Percentiles rank a stretch among this genome's conserved stretches.
These are phyloP conservation scores for Hypoxylon sp. DNA, from an alignment of 2,329 filamentous ascomycete species.

Conservation along the genomic window DNA sequence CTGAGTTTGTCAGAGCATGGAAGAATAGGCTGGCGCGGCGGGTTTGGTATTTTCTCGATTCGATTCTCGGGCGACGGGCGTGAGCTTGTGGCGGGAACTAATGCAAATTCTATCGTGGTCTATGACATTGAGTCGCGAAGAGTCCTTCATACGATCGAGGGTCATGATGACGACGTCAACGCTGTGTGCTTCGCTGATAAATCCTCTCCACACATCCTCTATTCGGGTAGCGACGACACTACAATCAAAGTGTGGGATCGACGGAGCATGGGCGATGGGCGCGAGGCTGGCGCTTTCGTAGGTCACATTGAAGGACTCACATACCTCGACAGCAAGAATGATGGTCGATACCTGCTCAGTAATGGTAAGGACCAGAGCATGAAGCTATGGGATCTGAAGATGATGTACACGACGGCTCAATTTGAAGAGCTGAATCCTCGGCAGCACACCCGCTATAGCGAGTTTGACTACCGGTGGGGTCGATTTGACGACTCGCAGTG, in stretches of 20 bases:
- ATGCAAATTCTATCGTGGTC: slow-evolving; percentile 82
- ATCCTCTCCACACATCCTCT: slow-evolving; percentile 90
- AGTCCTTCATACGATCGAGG: slow-evolving; percentile 79
- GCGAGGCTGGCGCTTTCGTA: slow-evolving; percentile 75
- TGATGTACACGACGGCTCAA: slow-evolving; percentile 81
- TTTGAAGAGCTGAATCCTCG: slow-evolving; percentile 69
- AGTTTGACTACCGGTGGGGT: slow-evolving; percentile 82
- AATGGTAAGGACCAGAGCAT: slow-evolving; percentile 98
- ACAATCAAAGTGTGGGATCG: slow-evolving; percentile 97
- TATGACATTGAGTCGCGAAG: slow-evolving; percentile 89
- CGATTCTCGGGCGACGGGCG: slow-evolving; percentile 92
- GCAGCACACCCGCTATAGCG: slow-evolving; percentile 65
- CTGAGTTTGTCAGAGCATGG: slow-evolving; percentile 75
- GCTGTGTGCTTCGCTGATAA: slow-evolving; percentile 96
- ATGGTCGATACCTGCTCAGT: slow-evolving; percentile 85
- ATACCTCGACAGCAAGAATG: slow-evolving; percentile 77
- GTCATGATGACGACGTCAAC: slow-evolving; percentile 91
- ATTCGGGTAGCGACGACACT: slow-evolving; percentile 94
- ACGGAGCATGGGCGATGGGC: slow-evolving; percentile 87
- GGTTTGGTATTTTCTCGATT: slow-evolving; percentile 85
- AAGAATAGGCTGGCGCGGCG: slow-evolving; percentile 50
- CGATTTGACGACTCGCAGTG: slow-evolving; percentile 75
- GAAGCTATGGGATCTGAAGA: slow-evolving; percentile 96
- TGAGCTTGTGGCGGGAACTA: slow-evolving; percentile 91
- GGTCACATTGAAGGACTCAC: slow-evolving; percentile 76